Conservation (phyloP, 2,329 filamentous ascomycete genomes). For the Fusarium sp. region DNA sequence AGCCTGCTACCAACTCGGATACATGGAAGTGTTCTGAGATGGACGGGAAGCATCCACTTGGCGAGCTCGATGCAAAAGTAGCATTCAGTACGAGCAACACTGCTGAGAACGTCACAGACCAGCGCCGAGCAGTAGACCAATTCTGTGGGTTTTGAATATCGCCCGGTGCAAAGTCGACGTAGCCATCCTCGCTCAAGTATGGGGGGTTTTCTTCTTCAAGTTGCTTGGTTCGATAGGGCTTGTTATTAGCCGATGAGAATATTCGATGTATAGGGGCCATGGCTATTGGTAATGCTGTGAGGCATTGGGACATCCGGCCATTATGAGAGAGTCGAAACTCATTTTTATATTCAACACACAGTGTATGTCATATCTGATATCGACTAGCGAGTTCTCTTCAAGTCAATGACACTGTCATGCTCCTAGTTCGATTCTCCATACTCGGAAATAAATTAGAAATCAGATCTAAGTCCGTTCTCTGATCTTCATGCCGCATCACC, state of each 20-base stretch:
- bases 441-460: conserved; percentile 11
- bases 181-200: conserved; percentile 16
- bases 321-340: background rate
- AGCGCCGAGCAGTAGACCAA: conserved; percentile 7
- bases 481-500: conserved; percentile 13
- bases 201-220: conserved; percentile 15
- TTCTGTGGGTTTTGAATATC: conserved; percentile 17
- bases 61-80: conserved; percentile 22
- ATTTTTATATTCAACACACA: background rate
- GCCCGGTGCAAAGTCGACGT: conserved; percentile 12
- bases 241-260: conserved; percentile 21
- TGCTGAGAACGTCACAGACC: conserved; percentile 7
- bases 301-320: background rate
- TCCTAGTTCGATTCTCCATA: background rate
- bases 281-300: background rate
- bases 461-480: conserved; percentile 14
- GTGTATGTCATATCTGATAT: background rate
- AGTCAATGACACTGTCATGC: conserved; percentile 11
- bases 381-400: background rate
- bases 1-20: conserved; percentile 17
- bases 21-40: conserved; percentile 18
- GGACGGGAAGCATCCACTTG: conserved; percentile 20
- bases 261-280: conserved; percentile 25
- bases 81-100: conserved; percentile 22
- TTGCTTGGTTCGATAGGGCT: conserved; percentile 18